Base-by-base conservation (phyloP, 2,329 filamentous ascomycete species). In the Phialocephala sp. region DNA sequence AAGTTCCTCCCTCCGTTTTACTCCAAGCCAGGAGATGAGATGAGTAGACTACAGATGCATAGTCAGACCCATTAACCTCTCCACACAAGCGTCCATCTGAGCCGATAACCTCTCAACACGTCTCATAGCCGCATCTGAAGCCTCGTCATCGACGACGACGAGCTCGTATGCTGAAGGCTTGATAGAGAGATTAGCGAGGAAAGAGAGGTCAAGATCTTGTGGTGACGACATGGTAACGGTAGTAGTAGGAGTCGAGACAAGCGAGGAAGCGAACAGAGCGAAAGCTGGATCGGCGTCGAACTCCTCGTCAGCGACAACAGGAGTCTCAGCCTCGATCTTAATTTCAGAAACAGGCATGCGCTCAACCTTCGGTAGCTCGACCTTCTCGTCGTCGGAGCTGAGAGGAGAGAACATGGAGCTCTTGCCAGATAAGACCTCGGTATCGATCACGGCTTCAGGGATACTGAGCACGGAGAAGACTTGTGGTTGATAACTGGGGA, bases 401-500 rank as follows among this genome's bases (percentile, higher is more conserved):
- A 69, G 81, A 79, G n/a, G 75, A 73, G 73, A 78, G 9, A 85
- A 80, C 61, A 85, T 81, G 47, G 84, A 85, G 0, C 84, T 79
- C 84, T 95, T 95, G 73, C 91, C 91, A 4, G 89, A 89, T n/a
- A 95, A 82, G 27, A 84, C 75, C 27, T 85, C 82, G 6, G 85
- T 79, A 74, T 90, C 82, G 70, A 94, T 83, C 52, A 77, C 73
- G 27, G 80, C 74, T 54, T 82, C 78, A 5, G 90, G 89, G 32
- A 90, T 81, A 71, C 89, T 85, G n/a, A 87, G 78, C 18, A 94
- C 87, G 59, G 92, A 86, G 73, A 91, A 96, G 58, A 91, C 89
- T 75, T 89, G 88, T 27, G 89, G 88, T 75, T 91, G 88, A 77
- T 86, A 89, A 76, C 82, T 83, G 77, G 84, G 88, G 54, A 75